These are phyloP conservation scores for Trichoderma gracile DNA, from an alignment of 2,329 filamentous ascomycete genomes.

Conservation along the genomic window DNA sequence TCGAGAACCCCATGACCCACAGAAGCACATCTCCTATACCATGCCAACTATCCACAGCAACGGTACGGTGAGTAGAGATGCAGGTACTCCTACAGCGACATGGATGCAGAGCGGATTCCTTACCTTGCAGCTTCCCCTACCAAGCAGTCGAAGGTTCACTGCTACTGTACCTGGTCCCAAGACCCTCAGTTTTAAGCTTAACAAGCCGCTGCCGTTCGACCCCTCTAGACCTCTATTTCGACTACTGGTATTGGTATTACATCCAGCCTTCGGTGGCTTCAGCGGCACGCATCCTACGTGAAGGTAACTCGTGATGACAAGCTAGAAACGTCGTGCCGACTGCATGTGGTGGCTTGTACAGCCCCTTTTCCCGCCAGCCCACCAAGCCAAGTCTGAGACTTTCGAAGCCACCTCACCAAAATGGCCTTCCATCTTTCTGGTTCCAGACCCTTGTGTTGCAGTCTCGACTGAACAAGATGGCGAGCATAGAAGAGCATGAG, in stretches of 20 bases:
- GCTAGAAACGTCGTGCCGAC: neutral
- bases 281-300: neutral
- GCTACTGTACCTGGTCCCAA: neutral
- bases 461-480: neutral
- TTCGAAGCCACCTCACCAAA: neutral
- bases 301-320: neutral
- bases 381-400: neutral
- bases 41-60: neutral
- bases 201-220: neutral
- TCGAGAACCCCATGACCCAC: neutral
- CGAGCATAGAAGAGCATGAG: neutral
- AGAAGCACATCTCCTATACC: neutral
- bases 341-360: conserved; percentile 8
- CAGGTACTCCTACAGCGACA: neutral
- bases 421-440: neutral
- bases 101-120: neutral
- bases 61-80: neutral
- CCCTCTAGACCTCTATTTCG: neutral
- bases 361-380: neutral
- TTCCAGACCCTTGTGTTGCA: neutral
- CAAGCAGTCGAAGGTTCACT: neutral
- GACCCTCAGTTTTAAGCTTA: conserved; percentile 11
- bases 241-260: neutral
- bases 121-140: neutral
- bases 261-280: neutral